Evolutionary conservation across 139 green algal genomes (phyloP), one percentile per base, ranked within the genome.

Genomic region (Chlamydomonas sphaeroides): DNA sequence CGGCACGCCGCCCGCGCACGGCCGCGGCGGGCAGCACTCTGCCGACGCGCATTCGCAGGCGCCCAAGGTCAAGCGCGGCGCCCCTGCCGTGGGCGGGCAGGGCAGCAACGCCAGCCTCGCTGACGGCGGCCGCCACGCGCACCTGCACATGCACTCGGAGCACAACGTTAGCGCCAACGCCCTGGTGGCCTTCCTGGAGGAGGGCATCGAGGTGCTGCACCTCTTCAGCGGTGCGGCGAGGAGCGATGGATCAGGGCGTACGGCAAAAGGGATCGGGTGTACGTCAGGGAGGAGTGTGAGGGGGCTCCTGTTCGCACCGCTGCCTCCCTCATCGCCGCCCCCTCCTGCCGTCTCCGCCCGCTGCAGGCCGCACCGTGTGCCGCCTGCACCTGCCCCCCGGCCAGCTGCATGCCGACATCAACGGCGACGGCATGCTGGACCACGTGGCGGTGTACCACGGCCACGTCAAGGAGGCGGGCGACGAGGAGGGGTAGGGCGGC

Each of bases 391-490:
- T 99, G 68, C 84, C 91, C 14, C 51, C 84, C 17, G 62, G 85
- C 32, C 90, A 90, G n/a, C 90, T 99, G 68, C 97, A 99, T 42
- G 92, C 87, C 0, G 97, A 99, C 88, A 76, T 99, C 26, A 98
- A 99, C 77, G 95, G 95, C 6, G 97, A 99, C 81, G 96, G 97
- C 4, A 92, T 98, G 17, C 88, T 98, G 14, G 97, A 99, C 79
- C 95, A 99, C 85, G 86, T 98, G 11, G 84, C 66, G 14, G 67
- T 77, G 17, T 89, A 78, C 56, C 49, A 66, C 65, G 78, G 78
- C 62, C 68, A 85, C 28, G 62, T 49, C 15, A 32, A 61, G 28
- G 33, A 85, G 45, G 66, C 6, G 61, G 33, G 11, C 20, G 62
- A 61, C 25, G 39, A 56, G 39, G 66, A 41, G 25, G 65, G 65